Percentiles rank a stretch among this genome's conserved stretches.
phyloP scores from a whole-genome alignment of 163 green algal species.

The Scenedesmus sp. region DNA sequence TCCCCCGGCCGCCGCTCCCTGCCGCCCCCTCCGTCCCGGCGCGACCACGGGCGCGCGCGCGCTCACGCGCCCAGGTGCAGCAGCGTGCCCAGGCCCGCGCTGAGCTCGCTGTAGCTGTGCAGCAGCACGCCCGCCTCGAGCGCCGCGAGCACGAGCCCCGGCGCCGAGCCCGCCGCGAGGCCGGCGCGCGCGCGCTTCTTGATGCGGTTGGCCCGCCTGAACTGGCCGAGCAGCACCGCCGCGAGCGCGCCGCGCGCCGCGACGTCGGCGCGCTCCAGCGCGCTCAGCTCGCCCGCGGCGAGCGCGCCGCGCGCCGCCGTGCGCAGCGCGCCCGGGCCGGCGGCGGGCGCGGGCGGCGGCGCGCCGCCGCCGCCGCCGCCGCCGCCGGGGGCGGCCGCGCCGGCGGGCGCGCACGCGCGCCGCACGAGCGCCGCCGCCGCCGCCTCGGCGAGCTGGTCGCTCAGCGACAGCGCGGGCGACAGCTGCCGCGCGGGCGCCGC shows the following conservation, averaged over 20 bases:
- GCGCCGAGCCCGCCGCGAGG: not conserved
- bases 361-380: too few relatives aligned
- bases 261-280: not conserved
- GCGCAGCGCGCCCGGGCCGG: not conserved
- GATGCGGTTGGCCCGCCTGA: constrained; percentile 22
- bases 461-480: not conserved
- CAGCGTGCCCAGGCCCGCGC: not conserved
- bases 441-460: not conserved
- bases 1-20: too few relatives aligned
- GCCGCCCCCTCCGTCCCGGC: too few relatives aligned
- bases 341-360: not conserved
- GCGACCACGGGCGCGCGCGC: too few relatives aligned
- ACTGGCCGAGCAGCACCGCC: constrained; percentile 21
- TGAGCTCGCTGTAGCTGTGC: constrained; percentile 33
- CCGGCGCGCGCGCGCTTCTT: constrained; percentile 1
- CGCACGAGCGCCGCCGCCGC: too few relatives aligned
- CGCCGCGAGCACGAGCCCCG: constrained; percentile 13
- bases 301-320: not conserved
- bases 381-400: too few relatives aligned
- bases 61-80: not conserved
- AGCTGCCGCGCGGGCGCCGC: not conserved
- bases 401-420: too few relatives aligned
- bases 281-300: not conserved
- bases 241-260: not conserved
- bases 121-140: constrained; percentile 27